Evolutionary conservation across 2,329 filamentous ascomycete species (phyloP), one percentile per base, ranked within the genome.

Genomic region (Ophiosphaerella narmari): DNA sequence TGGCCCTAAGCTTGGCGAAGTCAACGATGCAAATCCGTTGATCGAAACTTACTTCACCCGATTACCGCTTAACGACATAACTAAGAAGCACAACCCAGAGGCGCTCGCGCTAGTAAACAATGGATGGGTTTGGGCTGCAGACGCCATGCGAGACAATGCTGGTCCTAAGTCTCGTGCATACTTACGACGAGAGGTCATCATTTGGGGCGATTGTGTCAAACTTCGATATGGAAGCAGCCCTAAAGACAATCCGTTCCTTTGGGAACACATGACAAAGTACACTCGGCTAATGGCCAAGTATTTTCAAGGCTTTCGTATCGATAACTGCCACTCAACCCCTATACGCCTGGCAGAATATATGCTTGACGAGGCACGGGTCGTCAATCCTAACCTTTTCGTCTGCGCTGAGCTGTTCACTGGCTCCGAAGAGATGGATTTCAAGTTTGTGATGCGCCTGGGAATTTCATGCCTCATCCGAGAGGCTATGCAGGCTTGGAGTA

Each of bases 151-250:
- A 37, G 94, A 99, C 76, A 94, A 97, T 66, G 94, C 94, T 26
- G 95, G 95, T 0, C 88, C 91, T 0, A 80, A 89, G 39, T 96
- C 93, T 7, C 86, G 87, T 48, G 91, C 93, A n/a, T 99, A 99
- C 67, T 82, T 99, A n/a, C 85, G 91, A 44, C 85, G 94, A 60
- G 91, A 99, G 73, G 91, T 99, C 53, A 97, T 99, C 60, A 89
- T 97, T 26, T 99, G 94, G 94, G 92, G 93, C 12, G 94, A 99
- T 70, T 99, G 95, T 70, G 94, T 97, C 55, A 99, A 99, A 78
- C 82, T 99, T 45, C 87, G 94, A 14, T 99, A 97, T 68, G 94
- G 94, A 31, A 81, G 78, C 23, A 81, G 85, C 0, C 89, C 88
- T 0, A 76, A 92, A 45, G 94, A 97, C 70, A 97, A 88, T 63